Evolutionary conservation across 768 basidiomycete genomes (phyloP).

Genomic region (Clathrus columnatus): DNA sequence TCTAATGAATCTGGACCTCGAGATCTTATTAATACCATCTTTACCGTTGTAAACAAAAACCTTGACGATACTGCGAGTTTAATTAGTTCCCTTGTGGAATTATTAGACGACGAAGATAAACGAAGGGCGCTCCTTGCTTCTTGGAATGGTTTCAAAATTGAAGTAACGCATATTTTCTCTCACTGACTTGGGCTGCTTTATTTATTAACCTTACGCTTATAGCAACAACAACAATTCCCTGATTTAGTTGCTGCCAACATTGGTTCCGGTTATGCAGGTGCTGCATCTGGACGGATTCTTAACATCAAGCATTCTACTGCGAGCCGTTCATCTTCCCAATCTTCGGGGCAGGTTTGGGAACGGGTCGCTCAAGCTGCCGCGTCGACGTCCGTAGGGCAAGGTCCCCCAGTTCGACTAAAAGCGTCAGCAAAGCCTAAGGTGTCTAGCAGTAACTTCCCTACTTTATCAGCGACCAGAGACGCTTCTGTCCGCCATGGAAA

Average conservation of each 20-base stretch:
- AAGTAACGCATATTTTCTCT: slow-evolving; percentile 38
- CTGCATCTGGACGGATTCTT: slow-evolving; percentile 73
- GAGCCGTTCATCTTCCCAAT: slow-evolving; percentile 38
- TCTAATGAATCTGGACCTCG: slow-evolving; percentile 68
- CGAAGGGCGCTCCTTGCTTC: slow-evolving; percentile 61
- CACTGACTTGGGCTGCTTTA: background rate
- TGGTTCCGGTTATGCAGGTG: slow-evolving; percentile 66
- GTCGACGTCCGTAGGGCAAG: slow-evolving; percentile 25
- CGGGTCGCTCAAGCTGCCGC: slow-evolving; percentile 78
- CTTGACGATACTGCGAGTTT: slow-evolving; percentile 70
- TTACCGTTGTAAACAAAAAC: slow-evolving; percentile 60
- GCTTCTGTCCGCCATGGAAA: slow-evolving; percentile 30
- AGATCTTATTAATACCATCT: slow-evolving; percentile 85
- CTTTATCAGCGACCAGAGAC: slow-evolving; percentile 16
- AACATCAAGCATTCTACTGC: slow-evolving; percentile 74
- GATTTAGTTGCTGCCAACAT: slow-evolving; percentile 52
- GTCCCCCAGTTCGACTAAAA: slow-evolving; percentile 15
- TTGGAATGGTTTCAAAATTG: slow-evolving; percentile 78
- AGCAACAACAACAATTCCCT: slow-evolving; percentile 85
- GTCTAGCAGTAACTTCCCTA: slow-evolving; percentile 23
- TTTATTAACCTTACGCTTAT: background rate
- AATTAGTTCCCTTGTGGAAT: slow-evolving; percentile 63
- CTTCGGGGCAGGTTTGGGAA: slow-evolving; percentile 70
- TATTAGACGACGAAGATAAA: slow-evolving; percentile 81
- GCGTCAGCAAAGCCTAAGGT: slow-evolving; percentile 18